Evolutionary conservation across 75 land plant species (phyloP).

Genomic region (Pseudotsuga menziesii): DNA sequence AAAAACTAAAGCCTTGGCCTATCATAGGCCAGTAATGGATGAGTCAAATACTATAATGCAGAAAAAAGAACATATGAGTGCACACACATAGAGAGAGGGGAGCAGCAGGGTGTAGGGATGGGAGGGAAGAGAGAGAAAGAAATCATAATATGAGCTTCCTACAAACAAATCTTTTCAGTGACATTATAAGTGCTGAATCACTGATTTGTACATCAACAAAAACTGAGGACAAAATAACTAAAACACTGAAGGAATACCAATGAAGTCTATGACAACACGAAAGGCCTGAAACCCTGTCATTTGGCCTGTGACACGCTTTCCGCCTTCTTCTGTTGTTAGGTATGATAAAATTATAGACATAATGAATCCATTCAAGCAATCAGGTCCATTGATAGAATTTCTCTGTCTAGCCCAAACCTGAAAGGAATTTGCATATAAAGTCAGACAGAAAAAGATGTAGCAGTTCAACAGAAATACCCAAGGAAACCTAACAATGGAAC

Average conservation of each 20-base stretch:
- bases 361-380: constrained; percentile 74
- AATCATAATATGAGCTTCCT: not conserved
- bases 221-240: not conserved
- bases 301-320: constrained; percentile 37
- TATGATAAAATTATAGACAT: constrained; percentile 56
- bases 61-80: too few species aligned
- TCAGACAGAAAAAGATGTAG: not conserved
- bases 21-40: too few species aligned
- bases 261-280: constrained; percentile 63
- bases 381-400: constrained; percentile 51
- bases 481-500: not conserved
- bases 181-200: not conserved
- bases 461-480: constrained; percentile 6
- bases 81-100: too few species aligned
- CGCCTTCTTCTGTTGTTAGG: constrained; percentile 46
- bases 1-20: too few species aligned
- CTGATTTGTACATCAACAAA: not conserved
- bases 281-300: constrained; percentile 80
- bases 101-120: too few species aligned
- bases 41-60: too few species aligned
- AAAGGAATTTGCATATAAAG: constrained; percentile 6
- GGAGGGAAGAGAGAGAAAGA: not conserved
- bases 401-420: constrained; percentile 90
- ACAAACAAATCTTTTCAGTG: not conserved
- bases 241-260: constrained; percentile 37